These are phyloP conservation scores for Tilletia walkeri DNA, from an alignment of 1,284 basidiomycete genomes.

Conservation along the genomic window DNA sequence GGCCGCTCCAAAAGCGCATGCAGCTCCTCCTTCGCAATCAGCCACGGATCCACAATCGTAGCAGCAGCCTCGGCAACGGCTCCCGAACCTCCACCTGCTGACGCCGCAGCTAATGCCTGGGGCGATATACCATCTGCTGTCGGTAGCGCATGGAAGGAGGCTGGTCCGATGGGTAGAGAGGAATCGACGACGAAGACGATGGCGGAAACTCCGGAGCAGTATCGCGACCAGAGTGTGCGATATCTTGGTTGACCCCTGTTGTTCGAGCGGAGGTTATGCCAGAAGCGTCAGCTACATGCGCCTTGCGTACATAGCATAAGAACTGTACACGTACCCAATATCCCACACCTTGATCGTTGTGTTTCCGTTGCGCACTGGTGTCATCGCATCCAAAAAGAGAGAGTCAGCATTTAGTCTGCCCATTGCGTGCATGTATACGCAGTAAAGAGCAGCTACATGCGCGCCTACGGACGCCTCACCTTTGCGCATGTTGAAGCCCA, in stretches of 20 bases:
- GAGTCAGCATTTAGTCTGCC: not conserved
- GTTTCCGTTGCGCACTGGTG: conserved; percentile 73
- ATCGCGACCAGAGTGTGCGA: conserved; percentile 81
- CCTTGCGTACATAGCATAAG: no score
- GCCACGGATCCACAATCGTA: conserved; percentile 27
- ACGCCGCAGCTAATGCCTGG: conserved; percentile 7
- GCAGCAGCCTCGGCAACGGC: not conserved
- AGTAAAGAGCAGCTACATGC: no score
- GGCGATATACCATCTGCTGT: not conserved
- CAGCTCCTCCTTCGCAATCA: conserved; percentile 79
- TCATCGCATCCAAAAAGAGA: not conserved
- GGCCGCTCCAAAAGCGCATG: conserved; percentile 78
- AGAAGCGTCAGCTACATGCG: conserved; percentile 8
- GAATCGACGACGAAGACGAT: conserved; percentile 70
- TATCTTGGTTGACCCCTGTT: conserved; percentile 82
- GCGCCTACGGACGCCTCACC: conserved; percentile 31
- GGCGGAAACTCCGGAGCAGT: conserved; percentile 89
- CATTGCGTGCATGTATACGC: not conserved
- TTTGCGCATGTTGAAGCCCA: conserved; percentile 77
- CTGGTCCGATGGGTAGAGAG: conserved; percentile 23
- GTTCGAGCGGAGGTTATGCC: not conserved
- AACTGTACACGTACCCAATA: conserved; percentile 63
- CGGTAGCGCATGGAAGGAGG: conserved; percentile 8
- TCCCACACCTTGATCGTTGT: conserved; percentile 93
- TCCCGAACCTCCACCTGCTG: not conserved